Percentiles rank a stretch among this genome's conserved stretches.
Evolutionary conservation across 306 rosid species (phyloP).

Genomic region (Prunus campanulata): DNA sequence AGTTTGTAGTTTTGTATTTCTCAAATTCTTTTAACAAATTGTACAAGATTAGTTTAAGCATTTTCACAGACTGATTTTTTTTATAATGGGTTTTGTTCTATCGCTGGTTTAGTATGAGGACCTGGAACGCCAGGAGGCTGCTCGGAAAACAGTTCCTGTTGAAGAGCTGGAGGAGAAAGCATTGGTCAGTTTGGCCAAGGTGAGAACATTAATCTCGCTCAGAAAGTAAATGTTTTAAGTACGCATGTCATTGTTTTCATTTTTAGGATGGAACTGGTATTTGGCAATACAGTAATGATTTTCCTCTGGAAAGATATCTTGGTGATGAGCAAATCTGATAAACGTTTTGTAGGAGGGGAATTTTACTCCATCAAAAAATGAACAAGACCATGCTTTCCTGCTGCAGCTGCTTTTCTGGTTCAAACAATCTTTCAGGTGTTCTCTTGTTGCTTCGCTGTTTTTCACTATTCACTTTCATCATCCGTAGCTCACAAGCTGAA

Average conservation of each 20-base stretch:
- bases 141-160: slow-evolving; percentile 66
- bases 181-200: slow-evolving; percentile 83
- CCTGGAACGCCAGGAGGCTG: slow-evolving; percentile 68
- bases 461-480: not conserved
- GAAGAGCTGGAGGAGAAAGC: slow-evolving; percentile 96
- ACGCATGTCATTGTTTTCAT: not conserved
- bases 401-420: slow-evolving; percentile 96
- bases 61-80: not conserved
- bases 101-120: slow-evolving; percentile 70
- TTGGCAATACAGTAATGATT: not conserved
- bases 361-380: slow-evolving; percentile 59
- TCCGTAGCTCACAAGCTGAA: slow-evolving; percentile 7
- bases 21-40: too few species aligned
- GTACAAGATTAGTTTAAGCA: not conserved
- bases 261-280: not conserved
- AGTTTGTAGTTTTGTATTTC: not conserved
- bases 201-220: slow-evolving; percentile 23
- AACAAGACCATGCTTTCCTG: slow-evolving; percentile 78
- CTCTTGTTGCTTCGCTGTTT: slow-evolving; percentile 9
- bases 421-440: slow-evolving; percentile 86
- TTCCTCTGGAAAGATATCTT: slow-evolving; percentile 9
- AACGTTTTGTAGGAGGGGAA: slow-evolving; percentile 73
- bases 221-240: not conserved
- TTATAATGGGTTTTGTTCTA: not conserved
- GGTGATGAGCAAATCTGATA: slow-evolving; percentile 26